Conservation (phyloP, 345 rosid species). For the Brassica juncea region DNA sequence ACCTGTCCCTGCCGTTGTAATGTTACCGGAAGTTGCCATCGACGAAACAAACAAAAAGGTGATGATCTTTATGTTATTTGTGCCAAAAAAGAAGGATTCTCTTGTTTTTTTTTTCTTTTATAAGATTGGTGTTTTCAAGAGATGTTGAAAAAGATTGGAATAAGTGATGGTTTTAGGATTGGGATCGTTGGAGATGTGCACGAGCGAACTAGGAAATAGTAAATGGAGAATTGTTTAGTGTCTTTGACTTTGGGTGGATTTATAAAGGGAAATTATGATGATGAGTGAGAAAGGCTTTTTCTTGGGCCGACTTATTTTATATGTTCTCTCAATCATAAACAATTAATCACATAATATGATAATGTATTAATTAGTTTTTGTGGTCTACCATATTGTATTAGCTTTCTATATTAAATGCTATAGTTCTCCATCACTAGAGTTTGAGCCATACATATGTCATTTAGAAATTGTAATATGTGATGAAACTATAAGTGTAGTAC, state of each 20-base stretch:
- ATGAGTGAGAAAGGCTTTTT: slow-evolving; percentile 25
- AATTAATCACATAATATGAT: slow-evolving; percentile 3
- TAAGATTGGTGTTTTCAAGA: not conserved
- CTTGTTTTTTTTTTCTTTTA: not conserved
- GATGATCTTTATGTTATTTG: slow-evolving; percentile 3
- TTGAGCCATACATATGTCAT: slow-evolving; percentile 35
- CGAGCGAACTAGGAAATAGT: slow-evolving; percentile 48
- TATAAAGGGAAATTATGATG: slow-evolving; percentile 46
- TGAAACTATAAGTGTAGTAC: slow-evolving; percentile 1
- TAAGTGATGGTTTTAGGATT: slow-evolving; percentile 23
- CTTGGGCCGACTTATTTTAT: slow-evolving; percentile 29
- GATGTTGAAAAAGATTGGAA: not conserved
- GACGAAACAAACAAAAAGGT: slow-evolving; percentile 1
- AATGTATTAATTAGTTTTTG: slow-evolving; percentile 19
- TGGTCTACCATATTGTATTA: slow-evolving; percentile 40
- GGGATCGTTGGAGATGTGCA: slow-evolving; percentile 39
- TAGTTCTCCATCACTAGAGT: slow-evolving; percentile 31
- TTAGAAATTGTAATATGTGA: slow-evolving; percentile 12
- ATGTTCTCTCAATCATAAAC: slow-evolving; percentile 27
- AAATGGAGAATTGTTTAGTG: slow-evolving; percentile 35
- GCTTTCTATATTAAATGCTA: slow-evolving; percentile 23
- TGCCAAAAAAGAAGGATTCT: not conserved
- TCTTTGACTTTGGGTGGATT: slow-evolving; percentile 36
- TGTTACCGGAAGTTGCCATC: slow-evolving; percentile 43
- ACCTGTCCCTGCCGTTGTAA: slow-evolving; percentile 46